Evolutionary conservation across 345 rosid genomes (phyloP).

Genomic region (Citrus australasica): DNA sequence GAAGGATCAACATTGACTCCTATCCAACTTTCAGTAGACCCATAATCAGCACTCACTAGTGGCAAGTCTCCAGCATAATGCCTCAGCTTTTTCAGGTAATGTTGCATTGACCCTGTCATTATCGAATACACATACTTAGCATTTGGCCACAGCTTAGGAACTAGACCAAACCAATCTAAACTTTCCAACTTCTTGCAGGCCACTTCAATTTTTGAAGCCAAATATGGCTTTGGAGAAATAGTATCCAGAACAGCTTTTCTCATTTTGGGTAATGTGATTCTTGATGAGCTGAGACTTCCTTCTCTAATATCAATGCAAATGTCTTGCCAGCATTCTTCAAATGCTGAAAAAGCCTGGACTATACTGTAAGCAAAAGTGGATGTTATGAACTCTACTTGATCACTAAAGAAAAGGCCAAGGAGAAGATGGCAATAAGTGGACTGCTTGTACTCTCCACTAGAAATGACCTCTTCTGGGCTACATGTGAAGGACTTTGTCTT

Average conservation of each 20-base stretch:
- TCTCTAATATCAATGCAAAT: constrained; percentile 57
- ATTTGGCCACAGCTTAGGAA: constrained; percentile 80
- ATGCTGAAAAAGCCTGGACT: constrained; percentile 70
- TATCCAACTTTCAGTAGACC: constrained; percentile 96
- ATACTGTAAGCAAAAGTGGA: constrained; percentile 84
- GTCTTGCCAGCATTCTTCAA: constrained; percentile 80
- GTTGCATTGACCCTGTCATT: constrained; percentile 95
- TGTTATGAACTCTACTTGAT: constrained; percentile 65
- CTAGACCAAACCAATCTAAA: constrained; percentile 52
- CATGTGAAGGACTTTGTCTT: constrained; percentile 71
- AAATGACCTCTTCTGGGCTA: constrained; percentile 79
- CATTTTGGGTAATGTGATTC: constrained; percentile 48
- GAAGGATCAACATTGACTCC: constrained; percentile 84
- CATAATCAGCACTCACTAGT: constrained; percentile 83
- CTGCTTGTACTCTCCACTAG: constrained; percentile 75
- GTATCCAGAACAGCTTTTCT: constrained; percentile 60
- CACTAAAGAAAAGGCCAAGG: constrained; percentile 63
- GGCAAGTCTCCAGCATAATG: constrained; percentile 71
- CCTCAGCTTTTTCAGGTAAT: constrained; percentile 65
- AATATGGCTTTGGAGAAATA: constrained; percentile 48
- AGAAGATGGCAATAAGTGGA: constrained; percentile 90
- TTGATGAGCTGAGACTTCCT: constrained; percentile 49
- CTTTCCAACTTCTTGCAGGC: constrained; percentile 44
- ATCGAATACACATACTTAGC: constrained; percentile 87
- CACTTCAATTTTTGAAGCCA: constrained; percentile 47